phyloP scores from a whole-genome alignment of 108 stramenopile species.

The Cyclotella cryptica region DNA sequence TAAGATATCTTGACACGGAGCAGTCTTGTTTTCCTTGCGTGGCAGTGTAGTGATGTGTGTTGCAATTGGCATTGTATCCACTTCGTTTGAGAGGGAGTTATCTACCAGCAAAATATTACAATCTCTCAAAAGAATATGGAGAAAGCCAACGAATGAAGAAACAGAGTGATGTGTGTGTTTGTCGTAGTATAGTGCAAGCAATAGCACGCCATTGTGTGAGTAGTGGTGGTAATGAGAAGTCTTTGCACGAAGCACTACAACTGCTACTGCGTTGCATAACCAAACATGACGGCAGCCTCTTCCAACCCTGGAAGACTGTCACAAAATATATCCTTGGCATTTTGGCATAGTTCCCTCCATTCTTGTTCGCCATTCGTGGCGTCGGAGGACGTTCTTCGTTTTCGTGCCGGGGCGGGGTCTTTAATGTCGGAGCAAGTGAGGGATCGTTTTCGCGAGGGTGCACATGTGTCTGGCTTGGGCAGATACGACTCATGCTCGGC shows the following conservation, averaged over 20 bases:
- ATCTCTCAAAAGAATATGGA: background rate
- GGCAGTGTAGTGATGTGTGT: background rate
- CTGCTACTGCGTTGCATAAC: constrained; percentile 46
- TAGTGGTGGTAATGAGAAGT: too few relatives aligned
- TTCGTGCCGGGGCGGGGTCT: constrained; percentile 11
- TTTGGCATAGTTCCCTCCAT: constrained; percentile 41
- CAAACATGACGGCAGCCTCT: constrained; percentile 84
- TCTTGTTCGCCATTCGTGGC: constrained; percentile 35
- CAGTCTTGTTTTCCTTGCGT: background rate
- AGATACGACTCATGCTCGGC: background rate
- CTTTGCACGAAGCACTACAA: background rate
- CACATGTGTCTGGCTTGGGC: too few relatives aligned
- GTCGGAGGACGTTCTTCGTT: constrained; percentile 26
- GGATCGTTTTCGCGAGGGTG: constrained; percentile 14
- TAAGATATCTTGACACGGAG: background rate
- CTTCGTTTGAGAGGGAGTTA: constrained; percentile 2
- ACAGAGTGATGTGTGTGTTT: background rate
- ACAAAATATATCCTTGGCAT: constrained; percentile 44
- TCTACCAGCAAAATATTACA: constrained; percentile 1
- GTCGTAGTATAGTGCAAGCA: background rate
- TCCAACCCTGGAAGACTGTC: constrained; percentile 78
- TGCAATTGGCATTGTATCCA: background rate
- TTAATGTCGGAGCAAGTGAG: constrained; percentile 8
- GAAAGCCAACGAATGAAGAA: background rate
- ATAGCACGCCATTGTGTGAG: background rate